Conservation (phyloP, 2,329 filamentous ascomycete genomes). For the Penicillium frequentans region DNA sequence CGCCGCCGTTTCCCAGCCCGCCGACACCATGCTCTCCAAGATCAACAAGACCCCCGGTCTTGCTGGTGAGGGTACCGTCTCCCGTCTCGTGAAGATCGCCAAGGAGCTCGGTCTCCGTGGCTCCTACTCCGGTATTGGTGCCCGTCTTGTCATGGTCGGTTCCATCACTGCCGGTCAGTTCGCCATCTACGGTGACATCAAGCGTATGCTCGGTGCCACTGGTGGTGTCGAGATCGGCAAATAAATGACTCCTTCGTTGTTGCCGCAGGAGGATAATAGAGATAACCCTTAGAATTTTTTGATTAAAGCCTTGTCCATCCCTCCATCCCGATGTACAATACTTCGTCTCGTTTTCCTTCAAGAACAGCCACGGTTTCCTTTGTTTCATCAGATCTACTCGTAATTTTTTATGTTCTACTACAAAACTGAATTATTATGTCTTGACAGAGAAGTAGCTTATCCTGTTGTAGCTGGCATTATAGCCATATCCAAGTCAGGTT, state of each 20-base stretch:
- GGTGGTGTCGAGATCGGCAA: slow-evolving; percentile 72
- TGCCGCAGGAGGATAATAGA: slow-evolving; percentile 24
- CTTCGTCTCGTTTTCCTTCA: slow-evolving; percentile 24
- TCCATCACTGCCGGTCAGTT: slow-evolving; percentile 79
- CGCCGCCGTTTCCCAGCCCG: slow-evolving; percentile 82
- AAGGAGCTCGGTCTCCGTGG: slow-evolving; percentile 80
- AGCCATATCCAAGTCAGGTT: too few species aligned
- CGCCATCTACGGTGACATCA: slow-evolving; percentile 80
- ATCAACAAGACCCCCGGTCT: slow-evolving; percentile 93
- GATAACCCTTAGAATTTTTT: slow-evolving; percentile 24
- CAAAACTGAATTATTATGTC: too few species aligned
- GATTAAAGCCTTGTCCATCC: slow-evolving; percentile 26
- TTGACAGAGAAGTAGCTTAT: too few species aligned
- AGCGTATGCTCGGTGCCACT: slow-evolving; percentile 68
- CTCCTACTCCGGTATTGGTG: slow-evolving; percentile 77
- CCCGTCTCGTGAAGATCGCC: slow-evolving; percentile 81
- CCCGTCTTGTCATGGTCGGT: slow-evolving; percentile 56
- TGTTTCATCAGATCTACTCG: slow-evolving; percentile 1
- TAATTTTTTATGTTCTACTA: neutral
- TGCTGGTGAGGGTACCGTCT: slow-evolving; percentile 79
- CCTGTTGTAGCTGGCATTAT: too few species aligned
- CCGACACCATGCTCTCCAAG: slow-evolving; percentile 92
- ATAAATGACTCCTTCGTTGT: slow-evolving; percentile 32
- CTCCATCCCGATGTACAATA: slow-evolving; percentile 27
- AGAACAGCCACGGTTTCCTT: slow-evolving; percentile 21